phyloP scores from a whole-genome alignment of 176 grass and related monocot species.

The Pharus latifolius region DNA sequence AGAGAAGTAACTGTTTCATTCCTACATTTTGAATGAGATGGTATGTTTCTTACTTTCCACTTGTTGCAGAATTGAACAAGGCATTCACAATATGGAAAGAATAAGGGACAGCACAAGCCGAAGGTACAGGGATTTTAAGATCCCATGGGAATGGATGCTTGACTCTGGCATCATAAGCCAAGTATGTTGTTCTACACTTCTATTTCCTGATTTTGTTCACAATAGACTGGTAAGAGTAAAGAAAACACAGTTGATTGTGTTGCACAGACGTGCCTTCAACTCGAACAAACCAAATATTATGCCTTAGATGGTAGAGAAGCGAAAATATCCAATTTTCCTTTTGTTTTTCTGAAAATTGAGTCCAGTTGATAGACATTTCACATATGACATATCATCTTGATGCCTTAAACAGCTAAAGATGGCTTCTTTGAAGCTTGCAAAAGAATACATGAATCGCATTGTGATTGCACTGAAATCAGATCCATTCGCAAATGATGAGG shows the following conservation, averaged over 20 bases:
- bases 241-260: not conserved
- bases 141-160: conserved; percentile 99
- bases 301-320: not conserved
- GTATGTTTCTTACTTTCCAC: not conserved
- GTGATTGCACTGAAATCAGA: conserved; percentile 56
- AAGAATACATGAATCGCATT: conserved; percentile 77
- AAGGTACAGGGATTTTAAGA: conserved; percentile 81
- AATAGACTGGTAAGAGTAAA: not conserved
- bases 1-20: not conserved
- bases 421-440: conserved; percentile 83
- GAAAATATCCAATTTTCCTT: not conserved
- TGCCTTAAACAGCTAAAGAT: conserved; percentile 67
- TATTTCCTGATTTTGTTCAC: not conserved
- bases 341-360: not conserved
- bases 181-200: conserved; percentile 34
- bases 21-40: not conserved
- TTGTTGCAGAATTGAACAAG: conserved; percentile 65
- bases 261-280: conserved; percentile 10
- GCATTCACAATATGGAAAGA: conserved; percentile 72
- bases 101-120: conserved; percentile 67
- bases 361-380: conserved; percentile 1
- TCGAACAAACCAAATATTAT: not conserved
- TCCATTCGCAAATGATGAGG: conserved; percentile 75
- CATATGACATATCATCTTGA: not conserved
- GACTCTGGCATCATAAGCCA: conserved; percentile 70